Conservation (phyloP, 371 early-diverging fungal genomes). For the Mortierella polycephala region DNA sequence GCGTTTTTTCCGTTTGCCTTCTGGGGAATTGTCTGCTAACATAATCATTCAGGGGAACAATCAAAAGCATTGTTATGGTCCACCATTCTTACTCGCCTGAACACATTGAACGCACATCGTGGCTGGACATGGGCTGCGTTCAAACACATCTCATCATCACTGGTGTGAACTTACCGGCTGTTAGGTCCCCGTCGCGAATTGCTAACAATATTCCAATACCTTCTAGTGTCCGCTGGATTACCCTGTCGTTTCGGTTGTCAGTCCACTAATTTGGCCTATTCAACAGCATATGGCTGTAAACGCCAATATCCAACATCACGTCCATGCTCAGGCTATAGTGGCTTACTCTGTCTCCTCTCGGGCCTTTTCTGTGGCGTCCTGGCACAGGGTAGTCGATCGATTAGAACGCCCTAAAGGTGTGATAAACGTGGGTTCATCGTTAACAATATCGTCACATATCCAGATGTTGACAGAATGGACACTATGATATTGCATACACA, state of each 20-base stretch:
- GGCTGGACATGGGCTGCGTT: not conserved
- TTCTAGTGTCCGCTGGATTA: conserved; percentile 66
- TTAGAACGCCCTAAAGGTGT: conserved; percentile 17
- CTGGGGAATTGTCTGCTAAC: conserved; percentile 48
- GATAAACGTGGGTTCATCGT: not conserved
- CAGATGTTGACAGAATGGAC: not conserved
- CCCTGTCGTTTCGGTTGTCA: conserved; percentile 37
- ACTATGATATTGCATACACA: not conserved
- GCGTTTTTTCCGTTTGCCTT: conserved; percentile 71
- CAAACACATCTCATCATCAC: conserved; percentile 49
- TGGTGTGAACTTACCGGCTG: conserved; percentile 48
- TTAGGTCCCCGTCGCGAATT: conserved; percentile 59
- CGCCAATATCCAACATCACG: not conserved
- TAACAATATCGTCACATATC: not conserved
- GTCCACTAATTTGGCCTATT: not conserved
- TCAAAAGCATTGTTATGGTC: not conserved
- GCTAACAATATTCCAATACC: conserved; percentile 65
- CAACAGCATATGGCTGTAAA: not conserved
- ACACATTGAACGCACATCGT: not conserved
- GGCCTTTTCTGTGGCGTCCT: conserved; percentile 41
- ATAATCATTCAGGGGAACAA: no score
- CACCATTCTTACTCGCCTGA: not conserved
- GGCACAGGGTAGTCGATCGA: conserved; percentile 19
- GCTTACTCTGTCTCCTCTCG: conserved; percentile 42
- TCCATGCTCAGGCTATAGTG: not conserved